phyloP scores from a whole-genome alignment of 2,329 filamentous ascomycete genomes.

The Orbilia ellipsospora region DNA sequence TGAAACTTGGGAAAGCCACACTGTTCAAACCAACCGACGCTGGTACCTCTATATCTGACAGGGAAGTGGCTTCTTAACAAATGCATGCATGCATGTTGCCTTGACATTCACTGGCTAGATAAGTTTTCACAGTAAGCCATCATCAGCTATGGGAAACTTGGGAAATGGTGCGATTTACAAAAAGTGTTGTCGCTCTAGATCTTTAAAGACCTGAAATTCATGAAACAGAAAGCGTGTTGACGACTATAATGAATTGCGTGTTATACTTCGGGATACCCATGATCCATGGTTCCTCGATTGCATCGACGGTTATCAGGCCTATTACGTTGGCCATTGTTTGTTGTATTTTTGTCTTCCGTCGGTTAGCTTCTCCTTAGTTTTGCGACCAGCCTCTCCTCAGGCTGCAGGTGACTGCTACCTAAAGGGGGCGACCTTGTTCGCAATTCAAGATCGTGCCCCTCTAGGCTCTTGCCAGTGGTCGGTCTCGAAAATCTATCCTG shows the following conservation, averaged over 20 bases:
- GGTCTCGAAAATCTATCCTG: neutral
- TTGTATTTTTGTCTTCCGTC: conserved; percentile 12
- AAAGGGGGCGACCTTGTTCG: neutral
- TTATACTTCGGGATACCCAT: conserved; percentile 1
- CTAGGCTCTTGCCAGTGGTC: conserved; percentile 5
- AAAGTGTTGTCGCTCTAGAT: conserved; percentile 13
- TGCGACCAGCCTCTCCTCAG: no score
- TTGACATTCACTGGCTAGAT: no score
- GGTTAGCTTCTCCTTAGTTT: conserved; percentile 22
- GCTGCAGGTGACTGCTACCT: conserved; percentile 25
- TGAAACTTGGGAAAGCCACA: conserved; percentile 5
- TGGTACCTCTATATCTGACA: neutral
- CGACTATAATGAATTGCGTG: conserved; percentile 3
- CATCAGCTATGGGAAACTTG: neutral
- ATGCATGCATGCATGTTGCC: no score
- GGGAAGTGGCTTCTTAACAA: neutral
- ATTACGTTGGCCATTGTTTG: conserved; percentile 14
- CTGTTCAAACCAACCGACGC: neutral
- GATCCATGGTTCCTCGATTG: conserved; percentile 16
- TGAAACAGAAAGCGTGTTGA: conserved; percentile 1
- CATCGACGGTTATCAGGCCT: neutral
- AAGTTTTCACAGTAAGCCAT: no score
- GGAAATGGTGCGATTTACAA: neutral
- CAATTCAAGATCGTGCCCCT: conserved; percentile 32
- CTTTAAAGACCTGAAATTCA: conserved; percentile 1